Evolutionary conservation across 2,329 filamentous ascomycete genomes (phyloP), one percentile per base, ranked within the genome.

Genomic region (Clonostachys rosea): DNA sequence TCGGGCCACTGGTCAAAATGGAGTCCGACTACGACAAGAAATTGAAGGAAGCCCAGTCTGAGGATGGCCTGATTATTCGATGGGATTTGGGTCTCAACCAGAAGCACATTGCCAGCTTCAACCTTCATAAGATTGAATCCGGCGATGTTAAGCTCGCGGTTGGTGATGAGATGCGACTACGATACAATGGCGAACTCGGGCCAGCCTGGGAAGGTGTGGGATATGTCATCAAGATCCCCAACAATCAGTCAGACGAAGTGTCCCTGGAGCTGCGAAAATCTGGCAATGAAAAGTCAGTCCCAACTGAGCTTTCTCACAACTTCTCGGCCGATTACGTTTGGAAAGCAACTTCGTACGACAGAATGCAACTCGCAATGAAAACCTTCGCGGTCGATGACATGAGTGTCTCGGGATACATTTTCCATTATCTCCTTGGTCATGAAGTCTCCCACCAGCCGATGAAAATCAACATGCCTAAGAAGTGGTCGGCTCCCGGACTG

Each of bases 341-440:
- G 94, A 99, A 99, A 66, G 94, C 95, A 13, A 99, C 95, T 1
- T 97, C 92, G 0, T 99, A 99, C 64, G 94, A 99, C 62, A 91
- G 94, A 53, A 99, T 99, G 94, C 94, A 99, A 67, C 83, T 91
- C 55, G 95, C 94, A 47, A 97, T 99, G 92, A 97, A 96, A 76
- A 97, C 90, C 0, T 99, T 99, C 63, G 94, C 94, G 6, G 84
- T 97, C 41, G 92, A 99, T 57, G 94, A 99, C 67, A 89, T 95
- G 87, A 96, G 91, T 61, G 92, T 99, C 40, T 97, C 94, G 18
- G 94, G 94, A 36, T 99, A 96, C 69, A 96, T 99, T 54, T 99
- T 97, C 73, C 94, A 99, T 66, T 94, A 94, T 55, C 79, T 99
- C 18, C 82, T 99, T 34, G 94, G 94, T 46, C 91, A 97, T 60